phyloP scores from a whole-genome alignment of 768 basidiomycete genomes.

The Lactarius akahatsu region DNA sequence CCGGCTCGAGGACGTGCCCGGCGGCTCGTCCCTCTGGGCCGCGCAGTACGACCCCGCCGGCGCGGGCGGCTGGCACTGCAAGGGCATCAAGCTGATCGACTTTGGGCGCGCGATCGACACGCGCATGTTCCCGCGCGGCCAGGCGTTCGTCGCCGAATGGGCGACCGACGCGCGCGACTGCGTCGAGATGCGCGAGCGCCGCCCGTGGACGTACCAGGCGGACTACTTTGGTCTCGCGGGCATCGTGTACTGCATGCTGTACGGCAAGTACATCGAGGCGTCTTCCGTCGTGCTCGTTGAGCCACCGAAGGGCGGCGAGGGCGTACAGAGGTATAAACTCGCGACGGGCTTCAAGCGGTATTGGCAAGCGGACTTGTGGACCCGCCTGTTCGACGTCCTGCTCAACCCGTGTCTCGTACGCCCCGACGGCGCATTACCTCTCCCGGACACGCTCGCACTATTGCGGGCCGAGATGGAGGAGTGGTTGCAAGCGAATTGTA shows the following conservation, averaged over 20 bases:
- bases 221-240: slow-evolving; percentile 97
- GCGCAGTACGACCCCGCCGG: slow-evolving; percentile 76
- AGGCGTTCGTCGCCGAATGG: slow-evolving; percentile 88
- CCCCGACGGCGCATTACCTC: slow-evolving; percentile 61
- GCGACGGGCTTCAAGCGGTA: slow-evolving; percentile 85
- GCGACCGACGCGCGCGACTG: slow-evolving; percentile 88
- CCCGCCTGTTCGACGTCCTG: slow-evolving; percentile 73
- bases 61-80: slow-evolving; percentile 78
- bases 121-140: slow-evolving; percentile 71
- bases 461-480: slow-evolving; percentile 80
- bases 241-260: slow-evolving; percentile 93
- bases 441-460: slow-evolving; percentile 62
- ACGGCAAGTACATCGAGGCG: slow-evolving; percentile 91
- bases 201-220: slow-evolving; percentile 91
- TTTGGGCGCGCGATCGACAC: slow-evolving; percentile 96
- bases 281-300: slow-evolving; percentile 47
- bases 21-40: slow-evolving; percentile 67
- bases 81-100: slow-evolving; percentile 93
- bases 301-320: slow-evolving; percentile 34
- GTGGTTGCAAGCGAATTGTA: slow-evolving; percentile 86
- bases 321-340: slow-evolving; percentile 52
- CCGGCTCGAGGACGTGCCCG: slow-evolving; percentile 80
- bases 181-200: slow-evolving; percentile 78
- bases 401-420: slow-evolving; percentile 75
- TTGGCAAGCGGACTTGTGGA: slow-evolving; percentile 92